These are phyloP conservation scores for Arthrocladium fulminans DNA, from an alignment of 2,329 filamentous ascomycete genomes.

Conservation along the genomic window DNA sequence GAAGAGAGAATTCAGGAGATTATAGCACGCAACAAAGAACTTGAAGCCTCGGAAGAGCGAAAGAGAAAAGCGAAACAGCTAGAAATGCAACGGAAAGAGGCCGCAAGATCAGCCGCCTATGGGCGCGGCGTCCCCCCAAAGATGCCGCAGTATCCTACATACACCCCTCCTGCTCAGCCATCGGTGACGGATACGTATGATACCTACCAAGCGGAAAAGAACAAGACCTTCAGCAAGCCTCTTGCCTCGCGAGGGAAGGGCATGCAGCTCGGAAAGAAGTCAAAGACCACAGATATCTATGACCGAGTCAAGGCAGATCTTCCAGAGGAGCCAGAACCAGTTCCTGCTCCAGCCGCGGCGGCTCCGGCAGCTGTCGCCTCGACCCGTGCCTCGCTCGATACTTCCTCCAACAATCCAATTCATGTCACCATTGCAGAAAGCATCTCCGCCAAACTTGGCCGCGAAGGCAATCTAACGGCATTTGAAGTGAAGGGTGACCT, in stretches of 20 bases:
- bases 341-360: slow-evolving; percentile 48
- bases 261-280: slow-evolving; percentile 99
- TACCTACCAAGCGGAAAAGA: slow-evolving; percentile 94
- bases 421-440: slow-evolving; percentile 80
- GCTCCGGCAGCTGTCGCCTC: slow-evolving; percentile 42
- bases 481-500: slow-evolving; percentile 88
- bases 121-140: slow-evolving; percentile 56
- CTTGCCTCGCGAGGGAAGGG: slow-evolving; percentile 76
- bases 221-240: slow-evolving; percentile 70
- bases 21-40: slow-evolving; percentile 95
- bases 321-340: slow-evolving; percentile 62
- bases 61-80: slow-evolving; percentile 98
- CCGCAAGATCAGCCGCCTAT: slow-evolving; percentile 57
- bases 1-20: slow-evolving; percentile 99
- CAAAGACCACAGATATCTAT: slow-evolving; percentile 94
- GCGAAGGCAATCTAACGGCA: slow-evolving; percentile 78
- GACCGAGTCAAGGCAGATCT: slow-evolving; percentile 88
- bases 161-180: slow-evolving; percentile 69
- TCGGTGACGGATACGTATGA: slow-evolving; percentile 76
- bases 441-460: slow-evolving; percentile 80
- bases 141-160: slow-evolving; percentile 77
- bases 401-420: slow-evolving; percentile 75
- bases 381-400: slow-evolving; percentile 53
- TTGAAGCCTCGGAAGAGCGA: slow-evolving; percentile 95
- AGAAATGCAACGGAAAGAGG: slow-evolving; percentile 97